Base-by-base conservation (phyloP, 495 filamentous ascomycete species). In the Immersiella caudata region DNA sequence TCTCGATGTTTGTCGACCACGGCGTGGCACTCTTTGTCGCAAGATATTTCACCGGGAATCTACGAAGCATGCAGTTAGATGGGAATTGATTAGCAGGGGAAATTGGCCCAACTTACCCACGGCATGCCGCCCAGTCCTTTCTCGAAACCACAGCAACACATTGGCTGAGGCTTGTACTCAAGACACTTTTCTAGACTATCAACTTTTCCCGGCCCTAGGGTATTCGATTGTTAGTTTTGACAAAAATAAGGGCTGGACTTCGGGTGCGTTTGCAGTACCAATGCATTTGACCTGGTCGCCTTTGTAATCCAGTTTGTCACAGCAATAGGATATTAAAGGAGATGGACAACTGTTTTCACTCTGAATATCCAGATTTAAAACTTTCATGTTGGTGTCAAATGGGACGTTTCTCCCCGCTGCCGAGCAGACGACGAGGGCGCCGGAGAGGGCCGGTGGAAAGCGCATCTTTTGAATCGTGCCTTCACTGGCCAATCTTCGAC, bases 71-170 rank as follows among this genome's bases (percentile, higher is more conserved):
- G 21, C 9, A 11, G 6, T 16, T 20, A 60, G 6, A 33, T 51
- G 2, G 25, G 12, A 11, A 5, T 35, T 40, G 60, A 40, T 61
- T 55, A 50, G 20, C 14, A 5, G 11, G 9, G 40, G 16, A 46
- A 46, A 18, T 29, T 26, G 18, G 20, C 24, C 25, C 21, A 20
- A 60, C 46, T 56, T 49, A 49, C 64, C 56, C 8, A 35, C 1
- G 40, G 29, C 49, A 35, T 24, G 7, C 50, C 57, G 6, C n/a
- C n/a, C n/a, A 16, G 24, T 3, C 11, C 3, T n/a, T 25, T 27
- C 18, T 35, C 21, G 27, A 33, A 54, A 12, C 25, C 55, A 26
- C 69, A 71, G 49, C 69, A 71, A 57, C 69, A 68, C 69, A 71
- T 71, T 11, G 66, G 66, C 20, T 29, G 26, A n/a, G 69, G 56